A percentile compares a stretch with the other conserved stretches of the same genome.
These are phyloP conservation scores for Cladobotryum protrusum DNA, from an alignment of 2,329 filamentous ascomycete species.

Conservation along the genomic window DNA sequence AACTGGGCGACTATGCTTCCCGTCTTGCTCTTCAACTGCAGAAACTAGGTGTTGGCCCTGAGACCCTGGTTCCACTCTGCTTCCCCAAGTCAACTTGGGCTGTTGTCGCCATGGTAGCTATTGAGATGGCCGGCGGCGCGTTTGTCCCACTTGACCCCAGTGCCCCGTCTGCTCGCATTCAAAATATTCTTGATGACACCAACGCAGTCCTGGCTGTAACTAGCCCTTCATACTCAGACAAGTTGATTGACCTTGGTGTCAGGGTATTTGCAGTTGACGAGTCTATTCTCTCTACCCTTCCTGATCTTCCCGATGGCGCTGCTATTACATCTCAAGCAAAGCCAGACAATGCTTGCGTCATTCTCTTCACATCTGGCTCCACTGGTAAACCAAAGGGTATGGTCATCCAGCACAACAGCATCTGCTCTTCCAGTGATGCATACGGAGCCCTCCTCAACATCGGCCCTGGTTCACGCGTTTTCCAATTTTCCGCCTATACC, in stretches of 20 bases:
- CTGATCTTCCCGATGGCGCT: background rate
- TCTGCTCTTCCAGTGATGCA: constrained; percentile 9
- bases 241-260: background rate
- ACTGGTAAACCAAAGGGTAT: constrained; percentile 8
- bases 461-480: constrained; percentile 9
- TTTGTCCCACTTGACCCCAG: constrained; percentile 14
- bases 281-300: background rate
- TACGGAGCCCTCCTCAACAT: constrained; percentile 5
- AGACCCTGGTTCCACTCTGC: constrained; percentile 11
- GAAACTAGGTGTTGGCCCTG: constrained; percentile 4
- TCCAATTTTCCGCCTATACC: constrained; percentile 16
- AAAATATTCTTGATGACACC: constrained; percentile 4
- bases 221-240: constrained; percentile 2
- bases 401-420: constrained; percentile 7
- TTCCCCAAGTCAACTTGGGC: constrained; percentile 15
- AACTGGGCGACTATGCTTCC: background rate
- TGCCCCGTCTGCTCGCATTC: constrained; percentile 2
- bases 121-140: constrained; percentile 14
- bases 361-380: constrained; percentile 9
- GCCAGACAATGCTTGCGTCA: too few species aligned
- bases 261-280: constrained; percentile 7
- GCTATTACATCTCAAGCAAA: too few species aligned
- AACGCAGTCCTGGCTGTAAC: constrained; percentile 3
- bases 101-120: constrained; percentile 12
- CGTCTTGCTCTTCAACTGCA: constrained; percentile 3